phyloP scores from a whole-genome alignment of 192 early-diverging fungal genomes.

The Backusella liffmaniae region DNA sequence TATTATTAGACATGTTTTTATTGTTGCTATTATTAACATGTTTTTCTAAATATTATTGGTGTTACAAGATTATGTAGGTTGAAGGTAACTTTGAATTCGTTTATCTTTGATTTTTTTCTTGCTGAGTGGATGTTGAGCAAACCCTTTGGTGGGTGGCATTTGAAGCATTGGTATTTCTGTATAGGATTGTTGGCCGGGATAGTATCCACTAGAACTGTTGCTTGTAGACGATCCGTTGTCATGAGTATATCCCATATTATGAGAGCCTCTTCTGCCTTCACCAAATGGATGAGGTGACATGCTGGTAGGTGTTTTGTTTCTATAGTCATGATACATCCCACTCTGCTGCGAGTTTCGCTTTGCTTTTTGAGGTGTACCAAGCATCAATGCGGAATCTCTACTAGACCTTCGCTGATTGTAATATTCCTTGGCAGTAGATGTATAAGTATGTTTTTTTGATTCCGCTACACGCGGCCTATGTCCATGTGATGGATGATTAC shows the following conservation, averaged over 20 bases:
- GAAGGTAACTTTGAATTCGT: constrained; percentile 11
- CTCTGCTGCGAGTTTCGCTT: neutral
- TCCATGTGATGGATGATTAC: neutral
- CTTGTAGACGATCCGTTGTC: neutral
- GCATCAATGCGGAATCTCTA: constrained; percentile 4
- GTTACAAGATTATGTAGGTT: neutral
- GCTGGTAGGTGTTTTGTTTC: neutral
- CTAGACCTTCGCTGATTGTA: neutral
- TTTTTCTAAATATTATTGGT: neutral
- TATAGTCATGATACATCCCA: neutral
- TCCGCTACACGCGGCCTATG: constrained; percentile 4
- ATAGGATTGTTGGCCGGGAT: neutral
- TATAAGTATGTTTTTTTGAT: neutral
- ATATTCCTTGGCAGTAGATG: constrained; percentile 5
- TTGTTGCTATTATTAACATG: constrained; percentile 2
- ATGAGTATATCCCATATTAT: neutral
- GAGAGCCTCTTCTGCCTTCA: neutral
- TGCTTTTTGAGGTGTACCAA: neutral
- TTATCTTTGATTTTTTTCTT: constrained; percentile 11
- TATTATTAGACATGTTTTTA: constrained; percentile 7
- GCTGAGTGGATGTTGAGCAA: neutral
- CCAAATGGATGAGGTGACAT: constrained; percentile 12
- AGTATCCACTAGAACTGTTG: neutral
- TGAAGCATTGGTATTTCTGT: neutral
- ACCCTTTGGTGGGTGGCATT: neutral